Percentiles rank a stretch among this genome's conserved stretches.
phyloP scores from a whole-genome alignment of 768 basidiomycete genomes.

The Leccinellum albellum region DNA sequence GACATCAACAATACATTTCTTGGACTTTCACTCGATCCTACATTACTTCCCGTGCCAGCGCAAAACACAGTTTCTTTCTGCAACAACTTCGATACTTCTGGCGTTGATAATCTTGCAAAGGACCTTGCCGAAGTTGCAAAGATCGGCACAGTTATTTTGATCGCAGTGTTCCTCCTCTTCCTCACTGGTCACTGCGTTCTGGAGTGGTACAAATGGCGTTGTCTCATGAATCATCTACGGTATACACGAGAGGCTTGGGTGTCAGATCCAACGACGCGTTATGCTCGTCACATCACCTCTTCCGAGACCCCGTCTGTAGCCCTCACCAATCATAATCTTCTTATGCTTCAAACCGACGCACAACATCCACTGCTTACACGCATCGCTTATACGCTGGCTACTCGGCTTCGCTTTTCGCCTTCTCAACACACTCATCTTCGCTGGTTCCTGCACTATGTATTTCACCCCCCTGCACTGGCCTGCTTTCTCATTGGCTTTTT shows the following conservation, averaged over 20 bases:
- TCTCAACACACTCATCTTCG: conserved; percentile 64
- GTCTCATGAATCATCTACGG: conserved; percentile 60
- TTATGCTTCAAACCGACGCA: conserved; percentile 66
- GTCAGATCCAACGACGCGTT: conserved; percentile 62
- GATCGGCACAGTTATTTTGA: conserved; percentile 73
- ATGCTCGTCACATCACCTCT: conserved; percentile 38
- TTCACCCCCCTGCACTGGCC: conserved; percentile 85
- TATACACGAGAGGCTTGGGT: conserved; percentile 75
- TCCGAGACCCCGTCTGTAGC: conserved; percentile 48
- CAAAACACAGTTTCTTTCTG: conserved; percentile 74
- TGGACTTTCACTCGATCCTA: conserved; percentile 67
- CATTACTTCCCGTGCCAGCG: conserved; percentile 72
- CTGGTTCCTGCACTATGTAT: conserved; percentile 91
- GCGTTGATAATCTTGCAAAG: conserved; percentile 79
- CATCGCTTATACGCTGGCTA: conserved; percentile 52
- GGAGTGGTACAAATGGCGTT: conserved; percentile 89
- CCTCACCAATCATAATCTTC: conserved; percentile 71
- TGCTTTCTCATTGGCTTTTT: conserved; percentile 93
- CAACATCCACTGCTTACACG: conserved; percentile 72
- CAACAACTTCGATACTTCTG: conserved; percentile 68
- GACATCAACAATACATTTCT: conserved; percentile 87
- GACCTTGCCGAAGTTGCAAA: conserved; percentile 78
- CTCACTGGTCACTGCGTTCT: conserved; percentile 69
- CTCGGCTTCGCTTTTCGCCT: conserved; percentile 51
- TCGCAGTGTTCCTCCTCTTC: conserved; percentile 67